Conservation (phyloP, 2,329 filamentous ascomycete species). For the Talaromyces atroroseus region DNA sequence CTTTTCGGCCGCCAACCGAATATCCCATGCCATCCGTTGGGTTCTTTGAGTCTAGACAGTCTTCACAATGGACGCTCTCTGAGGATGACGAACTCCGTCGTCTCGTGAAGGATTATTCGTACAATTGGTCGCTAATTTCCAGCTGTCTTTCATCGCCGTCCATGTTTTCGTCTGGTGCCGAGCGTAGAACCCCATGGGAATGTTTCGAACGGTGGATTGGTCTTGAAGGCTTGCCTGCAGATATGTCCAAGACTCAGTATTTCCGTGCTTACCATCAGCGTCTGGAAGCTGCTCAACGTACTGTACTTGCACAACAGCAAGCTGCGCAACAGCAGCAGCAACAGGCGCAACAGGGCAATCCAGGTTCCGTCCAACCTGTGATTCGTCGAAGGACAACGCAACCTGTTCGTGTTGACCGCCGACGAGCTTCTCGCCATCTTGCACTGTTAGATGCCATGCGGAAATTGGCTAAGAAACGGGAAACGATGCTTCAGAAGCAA, state of each 20-base stretch:
- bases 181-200: conserved; percentile 93
- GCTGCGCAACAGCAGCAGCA: conserved; percentile 46
- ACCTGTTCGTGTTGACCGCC: conserved; percentile 78
- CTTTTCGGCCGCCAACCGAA: conserved; percentile 88
- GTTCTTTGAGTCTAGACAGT: conserved; percentile 81
- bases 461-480: conserved; percentile 89
- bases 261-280: conserved; percentile 70
- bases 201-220: conserved; percentile 97
- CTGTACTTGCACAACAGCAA: conserved; percentile 54
- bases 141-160: conserved; percentile 70
- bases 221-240: conserved; percentile 80
- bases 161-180: conserved; percentile 74
- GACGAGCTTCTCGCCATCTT: conserved; percentile 79
- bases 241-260: conserved; percentile 93
- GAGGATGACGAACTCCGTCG: conserved; percentile 87
- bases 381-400: conserved; percentile 64
- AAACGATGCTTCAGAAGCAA: conserved; percentile 78
- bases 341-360: conserved; percentile 37
- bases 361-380: conserved; percentile 49
- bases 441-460: conserved; percentile 91
- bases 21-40: conserved; percentile 81
- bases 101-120: conserved; percentile 85
- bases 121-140: conserved; percentile 96
- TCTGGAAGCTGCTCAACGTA: conserved; percentile 58
- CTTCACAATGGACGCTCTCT: conserved; percentile 84